Evolutionary conservation across 805 yeast species (phyloP), one percentile per base, ranked within the genome.

Genomic region (Wickerhamomyces silvicola): DNA sequence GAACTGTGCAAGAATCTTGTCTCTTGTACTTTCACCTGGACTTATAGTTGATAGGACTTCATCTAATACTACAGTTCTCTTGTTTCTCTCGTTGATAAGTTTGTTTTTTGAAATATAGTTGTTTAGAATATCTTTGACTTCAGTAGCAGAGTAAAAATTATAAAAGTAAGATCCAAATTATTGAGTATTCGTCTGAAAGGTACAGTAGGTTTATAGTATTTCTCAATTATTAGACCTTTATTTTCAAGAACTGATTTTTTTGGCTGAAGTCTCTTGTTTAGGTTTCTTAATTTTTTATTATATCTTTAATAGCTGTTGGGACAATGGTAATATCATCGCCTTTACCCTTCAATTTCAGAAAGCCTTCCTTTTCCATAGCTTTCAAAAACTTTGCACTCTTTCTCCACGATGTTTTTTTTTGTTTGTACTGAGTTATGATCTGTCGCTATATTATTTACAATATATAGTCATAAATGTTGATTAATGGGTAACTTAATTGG

Each of bases 371-470:
- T 43, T 84, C 95, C 78, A 88, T 85, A 6, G 82, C 78, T 50
- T 86, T 90, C 33, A 90, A 59, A 48, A 80, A 86, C 54, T 87
- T 88, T 10, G 87, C 71, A 4, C 90, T 75, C 50, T 90, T 90
- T 56, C 83, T 87, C 94, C 94, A 90, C 3, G 87, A 73, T 0
- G 95, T 78, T 49, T 76, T 81, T n/a, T 56, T 87, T 88, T 37
- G 82, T 70, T 43, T 72, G 78, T 24, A 78, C 70, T 31, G 59
- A 57, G 18, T 59, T 54, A 45, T 76, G 80, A 33, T 81, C 69
- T 1, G 72, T 66, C 0, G 95, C 94, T n/a, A 90, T 56, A 56
- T 86, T 84, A 30, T 72, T 72, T 38, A 78, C 65, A 10, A 88
- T 61, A 45, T 78, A 77, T n/a, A 27, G 67, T 71, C 68, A 88